These are phyloP conservation scores for Aspergillus carlsbadensis DNA, from an alignment of 495 filamentous ascomycete species.

Conservation along the genomic window DNA sequence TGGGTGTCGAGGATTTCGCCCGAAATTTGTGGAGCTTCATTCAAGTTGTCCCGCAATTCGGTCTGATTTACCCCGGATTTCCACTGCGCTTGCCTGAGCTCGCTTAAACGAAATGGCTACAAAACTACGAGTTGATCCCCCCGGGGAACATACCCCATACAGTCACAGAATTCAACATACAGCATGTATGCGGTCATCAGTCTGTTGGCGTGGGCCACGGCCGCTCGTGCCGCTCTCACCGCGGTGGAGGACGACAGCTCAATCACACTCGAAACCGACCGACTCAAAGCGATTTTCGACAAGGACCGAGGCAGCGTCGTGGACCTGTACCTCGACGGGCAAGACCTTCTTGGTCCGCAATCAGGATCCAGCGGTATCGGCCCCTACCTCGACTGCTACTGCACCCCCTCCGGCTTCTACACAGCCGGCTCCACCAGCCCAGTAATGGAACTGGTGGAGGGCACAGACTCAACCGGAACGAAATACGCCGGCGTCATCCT, in stretches of 20 bases:
- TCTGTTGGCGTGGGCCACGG: slow-evolving; percentile 5
- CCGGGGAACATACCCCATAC: too few species aligned
- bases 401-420: slow-evolving; percentile 52
- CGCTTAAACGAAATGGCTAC: too few species aligned
- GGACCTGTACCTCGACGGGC: slow-evolving; percentile 44
- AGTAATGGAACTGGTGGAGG: slow-evolving; percentile 44
- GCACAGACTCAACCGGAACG: slow-evolving; percentile 46
- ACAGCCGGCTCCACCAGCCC: slow-evolving; percentile 49
- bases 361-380: slow-evolving; percentile 48
- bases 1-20: too few species aligned
- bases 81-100: not conserved
- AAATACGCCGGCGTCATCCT: slow-evolving; percentile 51
- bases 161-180: too few species aligned
- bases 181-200: too few species aligned
- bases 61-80: slow-evolving; percentile 2
- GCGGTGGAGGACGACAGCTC: slow-evolving; percentile 24
- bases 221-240: slow-evolving; percentile 23
- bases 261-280: slow-evolving; percentile 46
- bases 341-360: slow-evolving; percentile 48
- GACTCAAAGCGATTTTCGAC: slow-evolving; percentile 42
- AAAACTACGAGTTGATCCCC: too few species aligned
- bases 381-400: slow-evolving; percentile 59
- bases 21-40: not conserved
- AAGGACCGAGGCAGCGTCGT: slow-evolving; percentile 44
- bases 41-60: slow-evolving; percentile 5